phyloP scores from a whole-genome alignment of 495 filamentous ascomycete species.

The Hypoxylon crocopeplum region DNA sequence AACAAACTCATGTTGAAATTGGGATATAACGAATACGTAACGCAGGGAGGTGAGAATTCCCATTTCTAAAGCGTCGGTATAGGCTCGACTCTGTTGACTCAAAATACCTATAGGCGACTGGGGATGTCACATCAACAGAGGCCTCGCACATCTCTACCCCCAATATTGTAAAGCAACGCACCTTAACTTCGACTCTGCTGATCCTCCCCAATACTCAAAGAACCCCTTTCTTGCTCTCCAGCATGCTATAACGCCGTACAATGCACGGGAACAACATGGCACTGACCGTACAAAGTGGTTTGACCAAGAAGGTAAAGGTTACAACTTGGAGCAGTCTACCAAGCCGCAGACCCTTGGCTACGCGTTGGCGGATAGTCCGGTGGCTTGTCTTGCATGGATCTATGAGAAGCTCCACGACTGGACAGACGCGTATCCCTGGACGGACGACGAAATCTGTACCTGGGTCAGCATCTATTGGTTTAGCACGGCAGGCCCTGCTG shows the following conservation, averaged over 20 bases:
- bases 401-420: slow-evolving; percentile 74
- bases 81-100: background rate
- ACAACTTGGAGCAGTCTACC: slow-evolving; percentile 61
- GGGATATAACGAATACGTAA: slow-evolving; percentile 68
- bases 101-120: slow-evolving; percentile 62
- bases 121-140: slow-evolving; percentile 68
- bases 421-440: slow-evolving; percentile 72
- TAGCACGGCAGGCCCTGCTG: slow-evolving; percentile 61
- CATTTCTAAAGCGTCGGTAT: slow-evolving; percentile 9
- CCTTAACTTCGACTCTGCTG: slow-evolving; percentile 62
- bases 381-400: slow-evolving; percentile 70
- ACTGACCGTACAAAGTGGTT: slow-evolving; percentile 60
- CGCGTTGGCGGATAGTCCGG: slow-evolving; percentile 64
- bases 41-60: slow-evolving; percentile 47
- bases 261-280: slow-evolving; percentile 48
- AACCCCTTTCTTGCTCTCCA: slow-evolving; percentile 54
- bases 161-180: slow-evolving; percentile 66
- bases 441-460: slow-evolving; percentile 69
- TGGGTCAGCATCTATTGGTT: slow-evolving; percentile 72
- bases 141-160: slow-evolving; percentile 63
- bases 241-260: slow-evolving; percentile 48
- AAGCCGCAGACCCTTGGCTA: slow-evolving; percentile 70
- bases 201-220: slow-evolving; percentile 41
- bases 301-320: slow-evolving; percentile 58
- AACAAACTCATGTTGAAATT: slow-evolving; percentile 71